Conservation (phyloP, 2,329 filamentous ascomycete species). For the Fusarium pseudograminearum region DNA sequence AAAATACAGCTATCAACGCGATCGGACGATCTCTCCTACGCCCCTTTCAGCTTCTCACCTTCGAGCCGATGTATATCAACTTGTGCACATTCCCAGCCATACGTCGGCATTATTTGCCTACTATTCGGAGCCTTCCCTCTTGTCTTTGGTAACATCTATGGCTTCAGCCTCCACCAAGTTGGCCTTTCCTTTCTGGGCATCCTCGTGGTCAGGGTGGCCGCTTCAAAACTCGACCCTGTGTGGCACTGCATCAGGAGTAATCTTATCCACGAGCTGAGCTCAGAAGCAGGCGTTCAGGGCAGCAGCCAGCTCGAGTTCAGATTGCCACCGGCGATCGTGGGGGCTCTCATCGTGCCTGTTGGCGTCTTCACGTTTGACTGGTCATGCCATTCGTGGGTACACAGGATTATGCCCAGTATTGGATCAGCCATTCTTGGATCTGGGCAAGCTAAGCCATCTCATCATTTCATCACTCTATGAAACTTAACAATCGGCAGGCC, state of each 20-base stretch:
- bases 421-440: slow-evolving; percentile 77
- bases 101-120: slow-evolving; percentile 85
- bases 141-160: slow-evolving; percentile 80
- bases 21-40: slow-evolving; percentile 70
- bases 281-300: slow-evolving; percentile 63
- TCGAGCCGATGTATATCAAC: slow-evolving; percentile 87
- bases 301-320: slow-evolving; percentile 87
- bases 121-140: slow-evolving; percentile 91
- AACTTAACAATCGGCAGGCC: slow-evolving; percentile 16
- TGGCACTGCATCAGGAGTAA: slow-evolving; percentile 71
- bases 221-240: slow-evolving; percentile 71
- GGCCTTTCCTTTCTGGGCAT: slow-evolving; percentile 84
- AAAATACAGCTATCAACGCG: slow-evolving; percentile 74
- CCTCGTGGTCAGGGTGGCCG: slow-evolving; percentile 74
- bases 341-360: slow-evolving; percentile 81
- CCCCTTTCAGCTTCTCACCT: slow-evolving; percentile 82
- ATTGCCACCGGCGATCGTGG: slow-evolving; percentile 79
- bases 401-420: slow-evolving; percentile 82
- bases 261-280: slow-evolving; percentile 67
- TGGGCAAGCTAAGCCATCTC: slow-evolving; percentile 69
- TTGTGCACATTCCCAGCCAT: slow-evolving; percentile 87
- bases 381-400: slow-evolving; percentile 79
- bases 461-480: slow-evolving; percentile 9
- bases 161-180: slow-evolving; percentile 81
- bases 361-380: slow-evolving; percentile 92